Base-by-base conservation (phyloP, 352 stramenopile species). In the Phytophthora multivora region DNA sequence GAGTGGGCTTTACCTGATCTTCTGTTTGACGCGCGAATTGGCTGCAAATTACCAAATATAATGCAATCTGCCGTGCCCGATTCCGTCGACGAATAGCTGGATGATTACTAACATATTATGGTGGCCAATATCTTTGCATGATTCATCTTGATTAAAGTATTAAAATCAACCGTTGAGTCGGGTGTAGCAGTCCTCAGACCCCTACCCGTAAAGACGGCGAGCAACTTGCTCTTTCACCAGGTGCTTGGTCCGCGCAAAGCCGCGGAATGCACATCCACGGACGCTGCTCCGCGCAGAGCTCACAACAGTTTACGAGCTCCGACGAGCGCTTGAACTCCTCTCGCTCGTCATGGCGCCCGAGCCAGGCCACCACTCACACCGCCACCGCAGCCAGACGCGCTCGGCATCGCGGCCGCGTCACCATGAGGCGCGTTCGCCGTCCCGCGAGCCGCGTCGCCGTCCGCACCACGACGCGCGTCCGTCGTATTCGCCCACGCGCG, bases 181-280 rank as follows among this genome's bases (percentile, higher is more conserved):
- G 39, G 21, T 19, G 52, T 33, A 62, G n/a, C 25, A 48, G 41
- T 5, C 15, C 12, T 36, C 39, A 33, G 11, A 39, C 16, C 53
- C 41, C n/a, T 51, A 61, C 1, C 46, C 58, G 58, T 66, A 66
- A 55, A 66, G 58, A 66, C 58, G 39, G 47, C 60, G 30, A 7
- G 43, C 26, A 55, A 56, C 59, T 52, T 38, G 57, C 58, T 55
- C 41, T 71, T 66, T 70, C 55, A 49, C 61, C 61, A 69, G 56
- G 38, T 36, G 59, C 25, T 52, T 16, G 6, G 7, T 18, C 18
- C 7, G 50, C 40, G 16, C 46, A 63, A 25, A 56, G 18, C 39
- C 56, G 19, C 5, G 21, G 13, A 33, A 16, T 18, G 25, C 51
- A 52, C 60, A 54, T 52, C 61, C 26, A 50, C 23, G 11, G 39